Evolutionary conservation across 179 eudicot genomes (phyloP).

Genomic region (Spergularia azorica): DNA sequence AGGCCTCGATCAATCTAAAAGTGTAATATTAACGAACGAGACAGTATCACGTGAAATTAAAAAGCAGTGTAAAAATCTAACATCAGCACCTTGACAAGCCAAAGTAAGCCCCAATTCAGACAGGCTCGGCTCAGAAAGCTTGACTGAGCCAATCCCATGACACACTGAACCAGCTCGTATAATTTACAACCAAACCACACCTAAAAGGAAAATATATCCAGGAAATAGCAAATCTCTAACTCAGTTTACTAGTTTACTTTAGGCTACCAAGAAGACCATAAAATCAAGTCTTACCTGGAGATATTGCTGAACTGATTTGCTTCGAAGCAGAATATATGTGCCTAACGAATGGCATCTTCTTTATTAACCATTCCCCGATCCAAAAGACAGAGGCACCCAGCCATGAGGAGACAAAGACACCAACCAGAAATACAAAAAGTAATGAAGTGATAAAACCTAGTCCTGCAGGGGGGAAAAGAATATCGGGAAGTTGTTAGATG

Average conservation of each 20-base stretch:
- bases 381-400: slow-evolving; percentile 86
- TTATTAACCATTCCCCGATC: slow-evolving; percentile 92
- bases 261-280: background rate
- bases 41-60: background rate
- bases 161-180: background rate
- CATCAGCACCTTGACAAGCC: background rate
- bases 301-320: slow-evolving; percentile 89
- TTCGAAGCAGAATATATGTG: slow-evolving; percentile 92
- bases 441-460: slow-evolving; percentile 85
- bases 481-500: background rate
- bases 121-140: background rate
- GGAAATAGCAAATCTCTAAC: background rate
- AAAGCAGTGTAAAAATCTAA: background rate
- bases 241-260: no score
- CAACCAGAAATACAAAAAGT: slow-evolving; percentile 80
- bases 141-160: background rate
- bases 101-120: background rate
- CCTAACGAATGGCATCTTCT: slow-evolving; percentile 81
- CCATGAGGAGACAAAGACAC: slow-evolving; percentile 95
- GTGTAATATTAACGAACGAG: background rate
- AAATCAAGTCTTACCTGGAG: slow-evolving; percentile 62
- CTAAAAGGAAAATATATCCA: background rate
- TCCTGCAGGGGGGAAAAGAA: slow-evolving; percentile 49
- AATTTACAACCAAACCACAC: background rate
- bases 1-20: background rate